Evolutionary conservation across 352 stramenopile species (phyloP).

Genomic region (Phytophthora crassamura): DNA sequence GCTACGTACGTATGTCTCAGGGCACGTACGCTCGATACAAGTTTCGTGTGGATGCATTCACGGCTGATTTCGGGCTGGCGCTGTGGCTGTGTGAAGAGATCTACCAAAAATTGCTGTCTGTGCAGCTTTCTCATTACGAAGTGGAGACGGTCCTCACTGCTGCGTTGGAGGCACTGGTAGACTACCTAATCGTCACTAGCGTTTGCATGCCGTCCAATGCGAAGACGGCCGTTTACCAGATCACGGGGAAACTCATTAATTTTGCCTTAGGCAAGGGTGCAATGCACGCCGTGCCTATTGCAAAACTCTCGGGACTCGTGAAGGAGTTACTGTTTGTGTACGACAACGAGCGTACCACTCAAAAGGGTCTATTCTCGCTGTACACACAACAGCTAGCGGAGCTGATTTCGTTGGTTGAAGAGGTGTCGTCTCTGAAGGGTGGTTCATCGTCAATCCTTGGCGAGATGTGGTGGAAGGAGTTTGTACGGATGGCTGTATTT

Average conservation of each 20-base stretch:
- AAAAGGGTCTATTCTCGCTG: slow-evolving; percentile 70
- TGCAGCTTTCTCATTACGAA: slow-evolving; percentile 64
- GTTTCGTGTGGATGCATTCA: slow-evolving; percentile 76
- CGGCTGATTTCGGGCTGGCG: slow-evolving; percentile 72
- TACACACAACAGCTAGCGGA: slow-evolving; percentile 75
- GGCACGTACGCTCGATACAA: slow-evolving; percentile 81
- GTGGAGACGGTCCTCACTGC: slow-evolving; percentile 68
- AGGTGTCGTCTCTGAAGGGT: slow-evolving; percentile 63
- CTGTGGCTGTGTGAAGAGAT: slow-evolving; percentile 77
- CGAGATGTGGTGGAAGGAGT: slow-evolving; percentile 60
- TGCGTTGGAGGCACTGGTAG: slow-evolving; percentile 51
- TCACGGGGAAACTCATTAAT: slow-evolving; percentile 70
- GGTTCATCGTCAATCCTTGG: slow-evolving; percentile 51
- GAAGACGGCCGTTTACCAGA: slow-evolving; percentile 60
- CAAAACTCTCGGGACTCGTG: slow-evolving; percentile 59
- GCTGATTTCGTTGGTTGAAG: slow-evolving; percentile 66
- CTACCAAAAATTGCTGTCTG: slow-evolving; percentile 60
- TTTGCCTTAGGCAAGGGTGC: slow-evolving; percentile 64
- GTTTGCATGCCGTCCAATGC: slow-evolving; percentile 47
- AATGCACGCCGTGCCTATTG: slow-evolving; percentile 61
- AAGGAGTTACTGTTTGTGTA: slow-evolving; percentile 66
- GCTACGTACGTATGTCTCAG: slow-evolving; percentile 70
- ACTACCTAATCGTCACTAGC: slow-evolving; percentile 50
- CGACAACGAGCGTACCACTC: slow-evolving; percentile 66
- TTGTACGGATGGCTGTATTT: slow-evolving; percentile 69